A percentile compares a stretch with the other conserved stretches of the same genome.
These are phyloP conservation scores for Halophytophthora polymorphica DNA, from an alignment of 352 stramenopile genomes.

Conservation along the genomic window DNA sequence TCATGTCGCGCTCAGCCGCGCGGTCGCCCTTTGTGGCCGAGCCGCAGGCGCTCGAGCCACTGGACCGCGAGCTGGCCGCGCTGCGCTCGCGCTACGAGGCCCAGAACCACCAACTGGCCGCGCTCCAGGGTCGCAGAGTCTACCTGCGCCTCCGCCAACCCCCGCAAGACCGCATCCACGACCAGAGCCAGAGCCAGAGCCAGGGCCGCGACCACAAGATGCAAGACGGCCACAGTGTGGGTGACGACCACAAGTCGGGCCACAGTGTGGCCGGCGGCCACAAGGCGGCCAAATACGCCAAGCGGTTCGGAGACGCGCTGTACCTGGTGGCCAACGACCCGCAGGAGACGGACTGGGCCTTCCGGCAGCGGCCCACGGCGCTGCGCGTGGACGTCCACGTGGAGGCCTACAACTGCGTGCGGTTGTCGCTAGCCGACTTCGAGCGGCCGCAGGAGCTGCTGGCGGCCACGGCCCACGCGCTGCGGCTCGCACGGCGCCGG, in stretches of 20 bases:
- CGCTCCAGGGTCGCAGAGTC: conserved; percentile 41
- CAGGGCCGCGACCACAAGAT: too few relatives aligned
- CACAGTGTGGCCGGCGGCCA: conserved; percentile 13
- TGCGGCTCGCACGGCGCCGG: conserved; percentile 40
- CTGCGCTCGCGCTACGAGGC: conserved; percentile 29
- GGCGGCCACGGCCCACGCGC: conserved; percentile 47
- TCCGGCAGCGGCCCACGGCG: conserved; percentile 53
- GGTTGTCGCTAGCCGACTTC: conserved; percentile 45
- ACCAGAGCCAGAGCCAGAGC: too few relatives aligned
- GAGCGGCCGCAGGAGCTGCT: conserved; percentile 35
- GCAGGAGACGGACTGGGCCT: conserved; percentile 55
- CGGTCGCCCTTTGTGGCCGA: conserved; percentile 35
- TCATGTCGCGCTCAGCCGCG: conserved; percentile 51
- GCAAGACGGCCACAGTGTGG: too few relatives aligned
- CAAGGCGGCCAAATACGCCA: conserved; percentile 42
- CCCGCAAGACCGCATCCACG: too few relatives aligned
- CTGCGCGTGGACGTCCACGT: conserved; percentile 41
- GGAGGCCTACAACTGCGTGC: conserved; percentile 53
- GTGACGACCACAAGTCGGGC: too few relatives aligned
- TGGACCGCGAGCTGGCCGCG: conserved; percentile 31
- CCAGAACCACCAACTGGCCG: conserved; percentile 31
- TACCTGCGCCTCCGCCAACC: conserved; percentile 45
- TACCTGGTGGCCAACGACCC: conserved; percentile 59
- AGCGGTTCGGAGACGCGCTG: conserved; percentile 47
- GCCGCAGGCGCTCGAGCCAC: conserved; percentile 24